A percentile compares a stretch with the other conserved stretches of the same genome.
phyloP scores from a whole-genome alignment of 139 green algal genomes.

The Micractinium sp. region DNA sequence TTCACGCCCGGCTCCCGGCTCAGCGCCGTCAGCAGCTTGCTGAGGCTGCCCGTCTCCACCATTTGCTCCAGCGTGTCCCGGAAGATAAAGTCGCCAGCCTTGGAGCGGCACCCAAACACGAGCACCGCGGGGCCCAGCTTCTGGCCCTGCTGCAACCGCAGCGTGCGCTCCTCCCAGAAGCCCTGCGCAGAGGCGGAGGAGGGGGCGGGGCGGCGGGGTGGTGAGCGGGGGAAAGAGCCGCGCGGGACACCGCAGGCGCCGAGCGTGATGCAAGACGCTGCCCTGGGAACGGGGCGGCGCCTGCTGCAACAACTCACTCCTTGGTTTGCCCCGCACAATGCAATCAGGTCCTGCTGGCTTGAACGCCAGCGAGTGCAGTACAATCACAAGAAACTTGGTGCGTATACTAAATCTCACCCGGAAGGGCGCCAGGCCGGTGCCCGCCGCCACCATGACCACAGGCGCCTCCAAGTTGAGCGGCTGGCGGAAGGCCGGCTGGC shows the following conservation, averaged over 20 bases:
- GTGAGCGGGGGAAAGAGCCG: not conserved
- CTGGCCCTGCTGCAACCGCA: not conserved
- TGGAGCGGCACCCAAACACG: not conserved
- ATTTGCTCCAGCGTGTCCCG: not conserved
- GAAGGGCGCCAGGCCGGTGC: not conserved
- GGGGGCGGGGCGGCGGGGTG: too few species aligned
- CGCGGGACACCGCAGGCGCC: too few species aligned
- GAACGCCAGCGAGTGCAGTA: too few species aligned
- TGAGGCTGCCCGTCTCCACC: not conserved
- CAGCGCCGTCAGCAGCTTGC: not conserved
- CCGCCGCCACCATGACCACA: not conserved
- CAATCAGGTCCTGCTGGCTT: too few species aligned
- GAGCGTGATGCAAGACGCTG: not conserved
- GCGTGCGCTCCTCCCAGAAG: not conserved
- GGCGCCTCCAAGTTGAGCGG: not conserved
- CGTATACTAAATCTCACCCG: not conserved
- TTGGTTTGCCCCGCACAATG: too few species aligned
- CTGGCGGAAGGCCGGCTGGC: not conserved
- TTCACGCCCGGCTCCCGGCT: not conserved
- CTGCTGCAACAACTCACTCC: too few species aligned
- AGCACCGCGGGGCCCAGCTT: not conserved
- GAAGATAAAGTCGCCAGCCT: not conserved
- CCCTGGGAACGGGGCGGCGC: too few species aligned
- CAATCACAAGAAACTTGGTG: too few species aligned
- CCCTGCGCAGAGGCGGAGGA: not conserved